phyloP scores from a whole-genome alignment of 1,284 basidiomycete genomes.

The Malassezia caprae region DNA sequence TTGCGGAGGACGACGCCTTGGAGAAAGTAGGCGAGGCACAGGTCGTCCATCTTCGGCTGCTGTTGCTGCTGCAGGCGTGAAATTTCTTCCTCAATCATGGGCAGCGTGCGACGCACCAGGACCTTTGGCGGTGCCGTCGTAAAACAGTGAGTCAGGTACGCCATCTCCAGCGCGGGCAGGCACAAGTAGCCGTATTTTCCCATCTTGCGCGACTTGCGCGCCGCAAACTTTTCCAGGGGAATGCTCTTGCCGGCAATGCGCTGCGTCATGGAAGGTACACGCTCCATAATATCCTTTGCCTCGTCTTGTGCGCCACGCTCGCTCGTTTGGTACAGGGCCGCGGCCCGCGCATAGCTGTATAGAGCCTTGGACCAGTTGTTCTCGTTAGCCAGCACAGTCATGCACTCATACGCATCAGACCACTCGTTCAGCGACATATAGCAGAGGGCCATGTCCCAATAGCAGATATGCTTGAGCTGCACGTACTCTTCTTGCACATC shows the following conservation, averaged over 20 bases:
- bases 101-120: constrained; percentile 27
- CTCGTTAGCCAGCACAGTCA: constrained; percentile 33
- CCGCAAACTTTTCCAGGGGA: constrained; percentile 46
- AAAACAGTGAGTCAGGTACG: constrained; percentile 45
- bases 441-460: constrained; percentile 46
- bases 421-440: constrained; percentile 38
- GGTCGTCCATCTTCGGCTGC: constrained; percentile 36
- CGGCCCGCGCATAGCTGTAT: constrained; percentile 41
- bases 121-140: constrained; percentile 37
- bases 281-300: constrained; percentile 28
- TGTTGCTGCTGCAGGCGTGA: constrained; percentile 23
- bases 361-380: constrained; percentile 48
- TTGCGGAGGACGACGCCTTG: constrained; percentile 42
- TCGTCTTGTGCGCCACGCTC: constrained; percentile 17
- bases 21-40: constrained; percentile 43
- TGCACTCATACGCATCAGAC: constrained; percentile 30
- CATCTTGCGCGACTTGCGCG: constrained; percentile 43
- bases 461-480: constrained; percentile 46
- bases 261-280: constrained; percentile 36
- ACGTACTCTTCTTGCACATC: constrained; percentile 45
- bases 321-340: constrained; percentile 30
- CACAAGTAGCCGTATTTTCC: constrained; percentile 29
- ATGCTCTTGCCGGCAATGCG: constrained; percentile 47
- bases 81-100: constrained; percentile 31
- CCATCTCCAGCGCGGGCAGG: constrained; percentile 41